Evolutionary conservation across 2,329 filamentous ascomycete genomes (phyloP).

Genomic region (Fusarium heterosporum): DNA sequence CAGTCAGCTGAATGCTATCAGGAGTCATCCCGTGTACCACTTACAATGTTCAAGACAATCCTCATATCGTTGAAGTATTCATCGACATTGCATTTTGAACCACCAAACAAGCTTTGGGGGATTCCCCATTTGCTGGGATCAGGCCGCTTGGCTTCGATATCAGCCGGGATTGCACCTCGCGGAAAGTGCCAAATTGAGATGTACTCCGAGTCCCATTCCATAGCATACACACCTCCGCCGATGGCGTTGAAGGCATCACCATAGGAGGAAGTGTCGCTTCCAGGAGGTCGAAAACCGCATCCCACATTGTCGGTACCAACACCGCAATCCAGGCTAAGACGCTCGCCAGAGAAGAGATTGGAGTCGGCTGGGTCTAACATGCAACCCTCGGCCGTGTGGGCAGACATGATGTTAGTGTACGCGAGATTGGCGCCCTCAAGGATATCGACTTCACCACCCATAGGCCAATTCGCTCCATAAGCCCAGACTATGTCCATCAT

Average conservation of each 20-base stretch:
- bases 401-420: conserved; percentile 69
- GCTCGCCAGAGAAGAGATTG: conserved; percentile 45
- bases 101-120: conserved; percentile 77
- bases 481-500: conserved; percentile 58
- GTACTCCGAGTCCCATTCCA: conserved; percentile 74
- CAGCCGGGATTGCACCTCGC: conserved; percentile 70
- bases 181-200: conserved; percentile 85
- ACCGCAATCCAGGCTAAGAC: conserved; percentile 53
- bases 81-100: conserved; percentile 71
- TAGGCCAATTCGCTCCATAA: conserved; percentile 70
- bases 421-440: conserved; percentile 76
- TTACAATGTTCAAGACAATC: conserved; percentile 76
- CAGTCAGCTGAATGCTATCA: background rate
- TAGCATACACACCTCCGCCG: conserved; percentile 76
- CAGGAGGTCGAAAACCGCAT: conserved; percentile 58
- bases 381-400: conserved; percentile 65
- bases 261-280: conserved; percentile 61
- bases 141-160: conserved; percentile 70
- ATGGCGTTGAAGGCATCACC: conserved; percentile 75
- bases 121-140: conserved; percentile 75
- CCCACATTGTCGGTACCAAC: conserved; percentile 55
- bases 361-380: conserved; percentile 37
- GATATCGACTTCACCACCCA: conserved; percentile 74
- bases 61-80: conserved; percentile 74
- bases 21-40: conserved; percentile 5